Evolutionary conservation across 306 rosid genomes (phyloP).

Genomic region (Cucurbita ficifolia): DNA sequence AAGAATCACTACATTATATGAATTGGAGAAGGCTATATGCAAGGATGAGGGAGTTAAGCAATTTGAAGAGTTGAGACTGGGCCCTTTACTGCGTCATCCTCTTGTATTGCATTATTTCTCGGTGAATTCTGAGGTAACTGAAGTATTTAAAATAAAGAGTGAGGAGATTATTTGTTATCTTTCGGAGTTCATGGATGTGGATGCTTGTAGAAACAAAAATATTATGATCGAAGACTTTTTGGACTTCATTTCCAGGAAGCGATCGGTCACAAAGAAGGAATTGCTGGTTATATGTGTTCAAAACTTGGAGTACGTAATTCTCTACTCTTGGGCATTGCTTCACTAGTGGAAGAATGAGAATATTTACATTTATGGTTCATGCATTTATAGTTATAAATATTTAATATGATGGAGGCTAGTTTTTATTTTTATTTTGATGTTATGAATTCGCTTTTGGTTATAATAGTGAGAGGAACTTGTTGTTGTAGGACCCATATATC

Average conservation of each 20-base stretch:
- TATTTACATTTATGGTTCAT: neutral
- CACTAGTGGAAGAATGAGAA: neutral
- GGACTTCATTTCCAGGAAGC: slow-evolving; percentile 52
- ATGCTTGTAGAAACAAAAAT: slow-evolving; percentile 10
- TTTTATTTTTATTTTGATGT: neutral
- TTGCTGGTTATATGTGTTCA: slow-evolving; percentile 65
- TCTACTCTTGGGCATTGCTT: neutral
- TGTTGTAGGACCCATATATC: slow-evolving; percentile 36
- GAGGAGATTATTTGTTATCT: slow-evolving; percentile 40
- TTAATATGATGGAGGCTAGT: neutral
- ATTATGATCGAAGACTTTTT: slow-evolving; percentile 42
- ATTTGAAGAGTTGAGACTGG: slow-evolving; percentile 64
- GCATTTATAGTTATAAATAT: neutral
- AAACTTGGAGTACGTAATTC: slow-evolving; percentile 53
- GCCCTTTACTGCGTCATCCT: slow-evolving; percentile 71
- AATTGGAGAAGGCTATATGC: slow-evolving; percentile 70
- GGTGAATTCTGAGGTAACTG: slow-evolving; percentile 22
- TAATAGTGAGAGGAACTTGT: neutral
- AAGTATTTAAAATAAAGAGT: slow-evolving; percentile 46
- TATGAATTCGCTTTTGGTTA: neutral
- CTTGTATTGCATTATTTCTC: slow-evolving; percentile 67
- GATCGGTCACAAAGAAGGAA: slow-evolving; percentile 38
- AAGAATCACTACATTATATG: slow-evolving; percentile 54
- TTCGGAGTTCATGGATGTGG: slow-evolving; percentile 18
- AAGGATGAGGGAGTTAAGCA: slow-evolving; percentile 46